These are phyloP conservation scores for Aspergillus versicolor DNA, from an alignment of 2,329 filamentous ascomycete species.

Conservation along the genomic window DNA sequence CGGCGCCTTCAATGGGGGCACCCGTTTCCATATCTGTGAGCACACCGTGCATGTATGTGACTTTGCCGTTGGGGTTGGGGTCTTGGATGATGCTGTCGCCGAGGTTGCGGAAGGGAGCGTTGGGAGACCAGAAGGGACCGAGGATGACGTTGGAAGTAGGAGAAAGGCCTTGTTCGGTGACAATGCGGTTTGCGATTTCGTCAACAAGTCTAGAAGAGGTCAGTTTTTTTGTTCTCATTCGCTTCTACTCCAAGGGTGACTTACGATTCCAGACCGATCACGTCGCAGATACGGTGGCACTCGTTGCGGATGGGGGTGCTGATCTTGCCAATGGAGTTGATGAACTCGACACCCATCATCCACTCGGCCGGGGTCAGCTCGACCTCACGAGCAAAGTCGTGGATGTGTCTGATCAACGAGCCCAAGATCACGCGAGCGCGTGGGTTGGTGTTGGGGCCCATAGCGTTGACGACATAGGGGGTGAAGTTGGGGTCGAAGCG, in stretches of 20 bases:
- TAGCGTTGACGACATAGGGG: constrained; percentile 68
- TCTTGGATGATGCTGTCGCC: constrained; percentile 67
- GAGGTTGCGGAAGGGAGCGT: constrained; percentile 69
- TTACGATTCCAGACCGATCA: constrained; percentile 67
- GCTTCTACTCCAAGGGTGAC: constrained; percentile 16
- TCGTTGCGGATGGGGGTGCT: constrained; percentile 70
- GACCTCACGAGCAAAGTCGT: constrained; percentile 76
- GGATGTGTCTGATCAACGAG: constrained; percentile 68
- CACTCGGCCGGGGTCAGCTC: constrained; percentile 76
- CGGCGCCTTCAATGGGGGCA: constrained; percentile 64
- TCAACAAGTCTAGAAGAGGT: constrained; percentile 60
- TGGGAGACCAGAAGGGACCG: constrained; percentile 74
- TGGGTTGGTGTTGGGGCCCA: constrained; percentile 67
- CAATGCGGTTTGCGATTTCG: constrained; percentile 70
- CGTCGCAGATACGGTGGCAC: constrained; percentile 69
- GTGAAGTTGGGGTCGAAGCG: constrained; percentile 71
- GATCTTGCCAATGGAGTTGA: constrained; percentile 72
- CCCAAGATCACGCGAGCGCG: constrained; percentile 64
- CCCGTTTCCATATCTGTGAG: constrained; percentile 65
- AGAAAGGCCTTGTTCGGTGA: constrained; percentile 59
- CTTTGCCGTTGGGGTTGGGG: constrained; percentile 55
- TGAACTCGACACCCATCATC: constrained; percentile 71
- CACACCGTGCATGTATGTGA: constrained; percentile 67
- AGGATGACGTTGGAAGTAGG: constrained; percentile 76
- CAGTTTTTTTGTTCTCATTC: constrained; percentile 7